These are phyloP conservation scores for bread wheat (Triticum aestivum) DNA, from an alignment of 176 grass and related monocot genomes.

Conservation along the genomic window DNA sequence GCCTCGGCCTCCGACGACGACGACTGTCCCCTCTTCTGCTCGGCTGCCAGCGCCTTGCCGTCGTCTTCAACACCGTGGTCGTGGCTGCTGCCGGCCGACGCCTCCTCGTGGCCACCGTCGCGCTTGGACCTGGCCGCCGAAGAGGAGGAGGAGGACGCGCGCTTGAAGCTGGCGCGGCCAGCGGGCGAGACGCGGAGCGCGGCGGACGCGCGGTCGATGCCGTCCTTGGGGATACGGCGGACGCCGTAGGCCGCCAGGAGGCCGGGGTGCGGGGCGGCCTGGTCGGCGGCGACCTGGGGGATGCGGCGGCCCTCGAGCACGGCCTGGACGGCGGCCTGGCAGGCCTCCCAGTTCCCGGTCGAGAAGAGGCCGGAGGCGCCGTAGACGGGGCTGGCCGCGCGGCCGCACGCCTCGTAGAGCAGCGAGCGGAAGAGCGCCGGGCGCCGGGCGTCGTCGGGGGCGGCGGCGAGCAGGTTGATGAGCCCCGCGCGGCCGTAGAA, in stretches of 20 bases:
- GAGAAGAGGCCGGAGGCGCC: slow-evolving; percentile 59
- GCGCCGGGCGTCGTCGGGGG: slow-evolving; percentile 30
- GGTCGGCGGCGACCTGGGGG: slow-evolving; percentile 26
- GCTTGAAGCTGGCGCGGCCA: slow-evolving; percentile 48
- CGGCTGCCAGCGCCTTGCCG: background rate
- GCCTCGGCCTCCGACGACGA: background rate
- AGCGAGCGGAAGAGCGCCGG: slow-evolving; percentile 48
- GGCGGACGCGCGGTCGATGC: background rate
- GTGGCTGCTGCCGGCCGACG: slow-evolving; percentile 51
- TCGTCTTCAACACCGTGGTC: background rate
- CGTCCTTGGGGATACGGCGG: slow-evolving; percentile 40
- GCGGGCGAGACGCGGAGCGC: slow-evolving; percentile 37
- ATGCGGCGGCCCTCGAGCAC: slow-evolving; percentile 55
- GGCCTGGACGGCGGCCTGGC: slow-evolving; percentile 62
- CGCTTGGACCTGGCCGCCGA: slow-evolving; percentile 2
- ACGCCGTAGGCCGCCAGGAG: slow-evolving; percentile 27
- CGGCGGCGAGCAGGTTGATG: slow-evolving; percentile 56
- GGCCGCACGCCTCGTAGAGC: slow-evolving; percentile 57
- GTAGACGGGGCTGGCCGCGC: slow-evolving; percentile 60
- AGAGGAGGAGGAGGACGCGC: slow-evolving; percentile 6
- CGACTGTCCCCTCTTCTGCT: background rate
- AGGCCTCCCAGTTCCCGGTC: slow-evolving; percentile 51
- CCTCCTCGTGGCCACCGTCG: background rate
- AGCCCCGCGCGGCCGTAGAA: slow-evolving; percentile 78
- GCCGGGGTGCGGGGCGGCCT: slow-evolving; percentile 23